Evolutionary conservation across 805 yeast genomes (phyloP).

Genomic region (Pichia kluyveri): DNA sequence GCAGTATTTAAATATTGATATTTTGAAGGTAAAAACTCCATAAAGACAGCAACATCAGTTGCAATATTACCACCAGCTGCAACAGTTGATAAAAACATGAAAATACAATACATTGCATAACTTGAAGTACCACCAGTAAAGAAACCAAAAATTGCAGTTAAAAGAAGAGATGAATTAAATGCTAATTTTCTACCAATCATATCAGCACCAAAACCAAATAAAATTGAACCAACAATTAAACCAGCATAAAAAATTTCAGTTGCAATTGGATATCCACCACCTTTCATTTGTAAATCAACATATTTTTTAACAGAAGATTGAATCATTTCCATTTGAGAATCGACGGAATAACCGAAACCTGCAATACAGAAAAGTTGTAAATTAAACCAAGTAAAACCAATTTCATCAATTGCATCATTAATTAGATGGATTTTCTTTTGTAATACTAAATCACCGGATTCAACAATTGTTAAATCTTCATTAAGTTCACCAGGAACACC

Average conservation of each 20-base stretch:
- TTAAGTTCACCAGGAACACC: constrained; percentile 4
- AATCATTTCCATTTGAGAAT: constrained; percentile 40
- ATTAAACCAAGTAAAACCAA: constrained; percentile 53
- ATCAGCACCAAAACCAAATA: constrained; percentile 51
- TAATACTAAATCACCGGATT: constrained; percentile 28
- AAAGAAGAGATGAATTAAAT: constrained; percentile 39
- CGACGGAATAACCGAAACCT: constrained; percentile 50
- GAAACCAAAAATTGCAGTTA: constrained; percentile 43
- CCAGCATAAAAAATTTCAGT: constrained; percentile 43
- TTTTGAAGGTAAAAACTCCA: constrained; percentile 44
- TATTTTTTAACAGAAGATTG: constrained; percentile 38
- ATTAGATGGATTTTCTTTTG: constrained; percentile 34
- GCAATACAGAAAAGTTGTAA: constrained; percentile 39
- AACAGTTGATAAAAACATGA: constrained; percentile 35
- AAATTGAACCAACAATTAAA: constrained; percentile 41
- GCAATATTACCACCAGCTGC: constrained; percentile 53
- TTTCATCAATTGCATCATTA: constrained; percentile 49
- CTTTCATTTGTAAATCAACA: constrained; percentile 38
- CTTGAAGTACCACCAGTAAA: constrained; percentile 43
- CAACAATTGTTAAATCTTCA: constrained; percentile 15
- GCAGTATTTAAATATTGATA: constrained; percentile 44
- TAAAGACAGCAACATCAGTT: constrained; percentile 42
- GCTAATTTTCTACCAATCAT: constrained; percentile 45
- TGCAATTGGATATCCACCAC: constrained; percentile 33
- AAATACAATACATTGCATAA: constrained; percentile 41